A percentile compares a stretch with the other conserved stretches of the same genome.
Evolutionary conservation across 768 basidiomycete genomes (phyloP).

Genomic region (Lactarius indigo): DNA sequence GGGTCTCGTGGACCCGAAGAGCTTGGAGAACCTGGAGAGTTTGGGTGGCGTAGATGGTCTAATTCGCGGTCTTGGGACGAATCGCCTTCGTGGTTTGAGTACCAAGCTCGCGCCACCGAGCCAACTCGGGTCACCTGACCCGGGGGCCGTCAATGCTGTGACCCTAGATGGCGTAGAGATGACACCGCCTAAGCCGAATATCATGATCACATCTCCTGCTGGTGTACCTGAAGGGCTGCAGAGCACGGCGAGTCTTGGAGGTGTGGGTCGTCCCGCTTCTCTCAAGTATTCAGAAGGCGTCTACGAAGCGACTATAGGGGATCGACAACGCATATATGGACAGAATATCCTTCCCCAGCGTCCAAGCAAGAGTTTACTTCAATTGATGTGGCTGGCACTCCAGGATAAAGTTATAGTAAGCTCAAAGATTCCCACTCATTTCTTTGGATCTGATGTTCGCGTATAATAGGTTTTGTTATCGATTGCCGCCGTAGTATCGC

Average conservation of each 20-base stretch:
- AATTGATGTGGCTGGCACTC: conserved; percentile 59
- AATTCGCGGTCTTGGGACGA: conserved; percentile 70
- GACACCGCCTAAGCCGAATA: conserved; percentile 32
- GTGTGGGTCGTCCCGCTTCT: not conserved
- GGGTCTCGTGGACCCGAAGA: conserved; percentile 87
- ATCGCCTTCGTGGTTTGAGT: conserved; percentile 46
- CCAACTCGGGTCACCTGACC: conserved; percentile 9
- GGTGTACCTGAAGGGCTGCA: conserved; percentile 29
- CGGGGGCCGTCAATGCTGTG: not conserved
- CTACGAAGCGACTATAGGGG: conserved; percentile 38
- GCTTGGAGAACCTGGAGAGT: conserved; percentile 53
- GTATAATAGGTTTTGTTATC: conserved; percentile 76
- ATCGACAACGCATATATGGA: conserved; percentile 49
- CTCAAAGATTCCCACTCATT: conserved; percentile 21
- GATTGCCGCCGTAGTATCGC: conserved; percentile 87
- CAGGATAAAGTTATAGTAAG: conserved; percentile 62
- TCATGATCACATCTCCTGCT: conserved; percentile 40
- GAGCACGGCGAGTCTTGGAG: conserved; percentile 17
- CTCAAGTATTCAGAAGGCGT: conserved; percentile 16
- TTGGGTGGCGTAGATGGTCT: conserved; percentile 72
- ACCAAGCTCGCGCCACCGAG: not conserved
- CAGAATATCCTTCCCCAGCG: conserved; percentile 48
- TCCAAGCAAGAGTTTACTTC: conserved; percentile 46
- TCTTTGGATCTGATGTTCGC: conserved; percentile 32
- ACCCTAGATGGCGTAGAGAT: conserved; percentile 28